phyloP scores from a whole-genome alignment of 257 asterid species.

The Scutellaria minor region DNA sequence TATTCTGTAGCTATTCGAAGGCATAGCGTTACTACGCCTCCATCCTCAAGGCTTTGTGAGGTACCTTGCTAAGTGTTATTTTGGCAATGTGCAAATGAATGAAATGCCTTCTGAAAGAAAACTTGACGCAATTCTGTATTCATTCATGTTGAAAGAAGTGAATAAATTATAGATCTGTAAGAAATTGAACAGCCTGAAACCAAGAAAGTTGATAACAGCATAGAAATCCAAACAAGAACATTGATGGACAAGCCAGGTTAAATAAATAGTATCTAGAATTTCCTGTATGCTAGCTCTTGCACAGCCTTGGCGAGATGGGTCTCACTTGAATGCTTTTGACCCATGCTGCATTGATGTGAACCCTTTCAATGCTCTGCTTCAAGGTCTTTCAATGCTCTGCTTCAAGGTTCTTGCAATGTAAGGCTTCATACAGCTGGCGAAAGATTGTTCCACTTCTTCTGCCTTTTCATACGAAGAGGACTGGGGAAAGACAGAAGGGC shows the following conservation, averaged over 20 bases:
- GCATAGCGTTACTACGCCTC: not conserved
- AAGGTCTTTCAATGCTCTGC: conserved; percentile 91
- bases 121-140: not conserved
- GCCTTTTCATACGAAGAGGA: conserved; percentile 79
- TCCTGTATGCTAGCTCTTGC: conserved; percentile 69
- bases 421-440: conserved; percentile 77
- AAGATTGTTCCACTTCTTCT: conserved; percentile 71
- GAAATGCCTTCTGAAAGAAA: not conserved
- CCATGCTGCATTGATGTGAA: conserved; percentile 80
- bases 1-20: conserved; percentile 35
- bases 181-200: not conserved
- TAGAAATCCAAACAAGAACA: not conserved
- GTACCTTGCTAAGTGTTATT: too few relatives aligned
- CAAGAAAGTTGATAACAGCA: not conserved
- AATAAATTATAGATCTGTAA: not conserved
- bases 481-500: conserved; percentile 40
- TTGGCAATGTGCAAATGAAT: conserved; percentile 34
- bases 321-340: conserved; percentile 76
- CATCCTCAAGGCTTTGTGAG: conserved; percentile 36
- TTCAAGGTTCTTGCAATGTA: conserved; percentile 83
- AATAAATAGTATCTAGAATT: conserved; percentile 44
- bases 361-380: too few relatives aligned
- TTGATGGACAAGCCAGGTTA: not conserved
- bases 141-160: not conserved
- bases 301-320: conserved; percentile 60